These are phyloP conservation scores for Salvia sclarea DNA, from an alignment of 305 asterid species.

Conservation along the genomic window DNA sequence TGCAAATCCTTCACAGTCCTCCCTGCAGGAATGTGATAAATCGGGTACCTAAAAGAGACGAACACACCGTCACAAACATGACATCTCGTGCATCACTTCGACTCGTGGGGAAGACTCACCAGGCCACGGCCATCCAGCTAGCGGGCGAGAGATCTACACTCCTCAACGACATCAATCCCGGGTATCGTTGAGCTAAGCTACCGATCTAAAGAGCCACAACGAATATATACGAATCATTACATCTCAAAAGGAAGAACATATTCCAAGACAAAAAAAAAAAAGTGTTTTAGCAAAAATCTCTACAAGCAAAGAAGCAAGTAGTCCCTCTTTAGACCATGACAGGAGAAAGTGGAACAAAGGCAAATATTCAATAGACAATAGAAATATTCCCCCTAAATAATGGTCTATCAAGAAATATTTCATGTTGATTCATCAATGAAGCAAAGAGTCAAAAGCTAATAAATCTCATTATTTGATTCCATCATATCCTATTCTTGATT, in stretches of 20 bases:
- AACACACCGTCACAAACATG: slow-evolving; percentile 8
- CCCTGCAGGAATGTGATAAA: slow-evolving; percentile 93
- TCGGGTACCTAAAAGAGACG: slow-evolving; percentile 74
- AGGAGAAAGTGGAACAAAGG: slow-evolving; percentile 30
- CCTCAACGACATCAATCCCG: slow-evolving; percentile 83
- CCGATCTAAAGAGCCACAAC: slow-evolving; percentile 49
- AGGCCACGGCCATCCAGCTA: slow-evolving; percentile 98
- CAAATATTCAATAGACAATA: slow-evolving; percentile 7
- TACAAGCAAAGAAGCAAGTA: slow-evolving; percentile 21
- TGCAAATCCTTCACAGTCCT: slow-evolving; percentile 81
- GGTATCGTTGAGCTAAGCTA: slow-evolving; percentile 64
- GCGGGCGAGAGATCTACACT: slow-evolving; percentile 99
- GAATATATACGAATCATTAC: slow-evolving; percentile 19
- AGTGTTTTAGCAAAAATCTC: slow-evolving; percentile 16
- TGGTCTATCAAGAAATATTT: neutral
- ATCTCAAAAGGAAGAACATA: slow-evolving; percentile 42
- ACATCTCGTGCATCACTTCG: neutral
- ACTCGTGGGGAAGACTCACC: slow-evolving; percentile 45
- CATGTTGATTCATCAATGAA: slow-evolving; percentile 33
- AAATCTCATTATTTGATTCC: slow-evolving; percentile 34
- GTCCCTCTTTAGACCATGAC: slow-evolving; percentile 19
- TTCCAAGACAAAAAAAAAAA: slow-evolving; percentile 26
- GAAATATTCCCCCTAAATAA: slow-evolving; percentile 20
- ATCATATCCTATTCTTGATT: slow-evolving; percentile 32
- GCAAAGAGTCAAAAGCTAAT: slow-evolving; percentile 35